Base-by-base conservation (phyloP, 1,284 basidiomycete species). In the Veloboletus limbatus region DNA sequence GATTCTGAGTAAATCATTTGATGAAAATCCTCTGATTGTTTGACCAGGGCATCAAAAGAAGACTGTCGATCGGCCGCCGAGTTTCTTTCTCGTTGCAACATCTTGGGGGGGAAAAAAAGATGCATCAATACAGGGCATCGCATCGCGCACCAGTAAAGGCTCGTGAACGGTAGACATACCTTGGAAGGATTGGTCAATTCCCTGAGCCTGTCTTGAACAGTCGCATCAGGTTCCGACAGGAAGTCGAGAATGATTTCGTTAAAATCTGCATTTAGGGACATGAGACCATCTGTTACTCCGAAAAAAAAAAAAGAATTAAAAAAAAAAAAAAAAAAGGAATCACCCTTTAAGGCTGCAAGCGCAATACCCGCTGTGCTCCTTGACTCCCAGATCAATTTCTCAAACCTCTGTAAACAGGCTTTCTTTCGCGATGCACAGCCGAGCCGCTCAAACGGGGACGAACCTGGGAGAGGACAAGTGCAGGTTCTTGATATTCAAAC, bases 221-320 rank as follows among this genome's bases (percentile, higher is more conserved):
- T 34, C 2, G 43, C 55, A 25, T 42, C 26, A 8, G 41, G 45
- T 8, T 52, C 32, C 1, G 55, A 48, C 14, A 57, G 30, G 41
- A 57, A 57, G 32, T 57, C 46, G 6, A 57, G 57, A 40, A 57
- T 27, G 9, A 57, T 17, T 18, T 57, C 57, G 13, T 46, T 53
- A 42, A 57, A 60, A 25, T 57, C 57, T 57, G 31, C 14, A 18
- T 27, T 24, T 14, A 18, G 16, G 0, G 3, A 4, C n/a, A 18
- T 30, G 4, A 3, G 14, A 38, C n/a, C n/a, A n/a, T n/a, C n/a
- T n/a, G n/a, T n/a, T n/a, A n/a, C n/a, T n/a, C n/a, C n/a, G n/a
- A 26, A 6, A 33, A 25, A 22, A 28, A 18, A 11, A 16, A 7
- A 5, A 17, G 2, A 24, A 16, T 6, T n/a, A 55, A 26, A 6